Base-by-base conservation (phyloP, 352 stramenopile genomes). In the Pythium sp. region DNA sequence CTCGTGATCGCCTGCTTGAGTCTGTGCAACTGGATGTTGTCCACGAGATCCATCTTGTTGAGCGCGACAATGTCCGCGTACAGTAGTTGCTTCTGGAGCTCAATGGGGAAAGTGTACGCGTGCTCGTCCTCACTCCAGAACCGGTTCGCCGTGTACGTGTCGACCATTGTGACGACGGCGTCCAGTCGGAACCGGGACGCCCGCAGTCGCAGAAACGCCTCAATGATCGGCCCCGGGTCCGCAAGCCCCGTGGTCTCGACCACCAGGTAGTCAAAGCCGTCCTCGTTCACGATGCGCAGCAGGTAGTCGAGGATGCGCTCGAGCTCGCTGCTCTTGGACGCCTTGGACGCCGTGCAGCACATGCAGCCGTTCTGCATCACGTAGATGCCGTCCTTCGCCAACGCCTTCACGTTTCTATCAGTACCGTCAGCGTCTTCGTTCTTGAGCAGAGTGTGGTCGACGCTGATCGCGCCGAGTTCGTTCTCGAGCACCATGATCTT, bases 281-380 rank as follows among this genome's bases (percentile, higher is more conserved):
- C 62, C 53, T 89, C 75, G 26, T 84, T 62, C 55, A 80, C 72
- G 26, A 91, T 72, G 3, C 84, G 75, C 59, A 92, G 68, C 38
- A 93, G 76, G 41, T 95, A 93, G 70, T 97, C 84, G 2, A 99
- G 72, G 70, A 99, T 97, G 18, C 93, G 87, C 71, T 98, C 92
- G 0, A 99, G 78, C 30, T 92, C 83, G 61, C 76, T 75, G 54
- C 93, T 97, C 54, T 88, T 80, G 22, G 97, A 92, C 46, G 98
- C 80, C 74, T 98, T 97, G 32, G 92, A 92, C 12, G 98, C 92
- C 12, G 94, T 97, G 78, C 97, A 99, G 84, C 97, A 99, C 70
- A 99, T 97, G 73, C 97, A 99, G 47, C 97, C 97, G 77, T 99
- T 99, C 79, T 98, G 89, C 82, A 99, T 97, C 38, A 97, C 97